Percentiles rank a stretch among this genome's conserved stretches.
phyloP scores from a whole-genome alignment of 805 yeast species.

The Spathaspora hagerdaliae region DNA sequence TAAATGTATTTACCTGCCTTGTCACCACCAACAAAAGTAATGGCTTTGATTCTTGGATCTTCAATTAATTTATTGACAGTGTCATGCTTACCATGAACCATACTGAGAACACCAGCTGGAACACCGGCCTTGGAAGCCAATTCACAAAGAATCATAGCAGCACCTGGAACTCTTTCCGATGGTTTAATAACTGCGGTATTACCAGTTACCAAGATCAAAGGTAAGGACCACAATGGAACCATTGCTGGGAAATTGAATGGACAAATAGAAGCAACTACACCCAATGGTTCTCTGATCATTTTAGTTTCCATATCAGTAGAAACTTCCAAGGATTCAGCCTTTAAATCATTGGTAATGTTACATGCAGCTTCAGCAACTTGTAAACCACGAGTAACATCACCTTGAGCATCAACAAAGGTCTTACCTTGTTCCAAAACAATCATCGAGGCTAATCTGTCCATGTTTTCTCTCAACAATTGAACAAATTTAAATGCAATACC shows the following conservation, averaged over 20 bases:
- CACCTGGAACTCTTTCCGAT: slow-evolving; percentile 77
- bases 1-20: slow-evolving; percentile 74
- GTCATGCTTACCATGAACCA: slow-evolving; percentile 69
- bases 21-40: slow-evolving; percentile 78
- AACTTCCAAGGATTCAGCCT: slow-evolving; percentile 63
- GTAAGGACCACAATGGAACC: slow-evolving; percentile 71
- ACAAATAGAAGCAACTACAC: slow-evolving; percentile 72
- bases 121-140: slow-evolving; percentile 69
- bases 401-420: slow-evolving; percentile 69
- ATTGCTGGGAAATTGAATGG: slow-evolving; percentile 85
- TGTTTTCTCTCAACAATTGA: slow-evolving; percentile 56
- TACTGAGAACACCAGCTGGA: slow-evolving; percentile 69
- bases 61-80: slow-evolving; percentile 68
- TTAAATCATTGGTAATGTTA: slow-evolving; percentile 57
- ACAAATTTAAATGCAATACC: slow-evolving; percentile 69
- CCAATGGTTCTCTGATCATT: slow-evolving; percentile 71
- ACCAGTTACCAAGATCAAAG: slow-evolving; percentile 63
- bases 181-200: slow-evolving; percentile 63
- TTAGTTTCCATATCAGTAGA: slow-evolving; percentile 73
- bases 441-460: slow-evolving; percentile 63
- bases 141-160: slow-evolving; percentile 70
- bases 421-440: slow-evolving; percentile 57
- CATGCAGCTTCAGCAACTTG: slow-evolving; percentile 79
- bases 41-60: slow-evolving; percentile 72
- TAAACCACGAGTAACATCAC: slow-evolving; percentile 69